Conservation (phyloP, 1,284 basidiomycete species). For the Puccinia horiana region DNA sequence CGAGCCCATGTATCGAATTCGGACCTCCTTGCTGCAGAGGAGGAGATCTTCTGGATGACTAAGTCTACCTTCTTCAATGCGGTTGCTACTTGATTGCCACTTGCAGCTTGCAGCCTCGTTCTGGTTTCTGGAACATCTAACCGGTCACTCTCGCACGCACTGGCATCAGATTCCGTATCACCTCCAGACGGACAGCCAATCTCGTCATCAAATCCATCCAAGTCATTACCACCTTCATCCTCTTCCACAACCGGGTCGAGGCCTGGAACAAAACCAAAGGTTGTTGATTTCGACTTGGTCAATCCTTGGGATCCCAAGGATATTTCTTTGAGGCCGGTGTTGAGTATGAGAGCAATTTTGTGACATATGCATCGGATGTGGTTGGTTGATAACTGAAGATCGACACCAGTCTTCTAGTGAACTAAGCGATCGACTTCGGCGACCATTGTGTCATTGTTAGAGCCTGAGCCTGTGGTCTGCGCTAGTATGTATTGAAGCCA, state of each 20-base stretch:
- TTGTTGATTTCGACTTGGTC: not conserved
- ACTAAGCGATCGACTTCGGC: not conserved
- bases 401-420: not conserved
- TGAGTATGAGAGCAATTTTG: conserved; percentile 7
- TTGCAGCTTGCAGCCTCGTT: too few relatives aligned
- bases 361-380: conserved; percentile 18
- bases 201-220: too few relatives aligned
- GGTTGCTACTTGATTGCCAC: too few relatives aligned
- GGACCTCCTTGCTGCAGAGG: too few relatives aligned
- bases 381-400: not conserved
- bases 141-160: too few relatives aligned
- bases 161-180: not conserved
- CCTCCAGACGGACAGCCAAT: too few relatives aligned
- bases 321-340: not conserved
- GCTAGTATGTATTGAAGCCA: too few relatives aligned
- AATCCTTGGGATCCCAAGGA: not conserved
- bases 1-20: not conserved
- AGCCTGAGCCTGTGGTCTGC: too few relatives aligned
- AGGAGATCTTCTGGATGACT: too few relatives aligned
- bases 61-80: not conserved
- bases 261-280: not conserved
- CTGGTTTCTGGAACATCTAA: too few relatives aligned
- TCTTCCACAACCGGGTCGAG: not conserved
- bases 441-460: too few relatives aligned
- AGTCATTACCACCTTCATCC: not conserved